A percentile compares a stretch with the other conserved stretches of the same genome.
These are phyloP conservation scores for Mesembryanthemum crystallinum DNA, from an alignment of 148 eudicot genomes.

Conservation along the genomic window DNA sequence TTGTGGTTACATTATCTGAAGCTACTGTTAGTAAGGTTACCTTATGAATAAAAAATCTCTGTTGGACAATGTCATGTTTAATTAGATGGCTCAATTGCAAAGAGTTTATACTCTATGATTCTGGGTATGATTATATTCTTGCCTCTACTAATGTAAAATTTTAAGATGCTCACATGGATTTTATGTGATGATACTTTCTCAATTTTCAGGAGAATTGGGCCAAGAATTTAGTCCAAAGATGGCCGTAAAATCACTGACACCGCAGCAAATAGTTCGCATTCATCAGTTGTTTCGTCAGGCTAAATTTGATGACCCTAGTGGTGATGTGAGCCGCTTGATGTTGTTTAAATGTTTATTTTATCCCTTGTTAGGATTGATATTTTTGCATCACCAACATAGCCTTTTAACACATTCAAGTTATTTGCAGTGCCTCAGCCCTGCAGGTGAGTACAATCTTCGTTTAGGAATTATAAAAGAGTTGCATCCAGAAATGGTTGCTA, in stretches of 20 bases:
- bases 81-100: background rate
- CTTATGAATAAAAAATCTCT: background rate
- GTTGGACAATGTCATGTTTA: background rate
- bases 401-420: conserved; percentile 13
- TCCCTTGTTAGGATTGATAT: background rate
- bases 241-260: conserved; percentile 81
- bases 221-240: conserved; percentile 81
- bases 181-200: conserved; percentile 17
- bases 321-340: conserved; percentile 63
- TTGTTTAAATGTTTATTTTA: background rate
- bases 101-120: background rate
- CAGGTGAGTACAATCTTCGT: conserved; percentile 98
- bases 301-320: conserved; percentile 97
- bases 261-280: conserved; percentile 93
- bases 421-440: conserved; percentile 97
- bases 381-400: conserved; percentile 11
- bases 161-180: background rate
- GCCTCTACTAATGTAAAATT: background rate
- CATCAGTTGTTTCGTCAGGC: conserved; percentile 99
- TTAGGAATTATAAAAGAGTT: conserved; percentile 96
- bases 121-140: conserved; percentile 2
- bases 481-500: conserved; percentile 99
- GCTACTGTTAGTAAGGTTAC: background rate
- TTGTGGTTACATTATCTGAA: background rate
- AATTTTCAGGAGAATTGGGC: conserved; percentile 89